Evolutionary conservation across 192 early-diverging fungal genomes (phyloP).

Genomic region (Backusella liffmaniae): DNA sequence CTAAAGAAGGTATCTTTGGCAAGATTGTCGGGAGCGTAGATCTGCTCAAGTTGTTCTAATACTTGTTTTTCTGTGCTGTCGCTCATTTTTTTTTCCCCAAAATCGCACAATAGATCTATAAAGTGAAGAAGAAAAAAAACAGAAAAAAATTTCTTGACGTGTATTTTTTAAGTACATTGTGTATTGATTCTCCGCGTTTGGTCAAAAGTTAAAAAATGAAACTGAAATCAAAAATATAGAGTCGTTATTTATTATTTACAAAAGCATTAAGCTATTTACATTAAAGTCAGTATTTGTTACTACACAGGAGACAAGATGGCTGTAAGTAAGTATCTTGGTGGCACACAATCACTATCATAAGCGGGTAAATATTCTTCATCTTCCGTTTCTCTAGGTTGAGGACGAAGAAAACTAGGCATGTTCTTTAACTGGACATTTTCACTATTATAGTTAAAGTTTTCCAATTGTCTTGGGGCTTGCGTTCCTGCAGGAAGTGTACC

Average conservation of each 20-base stretch:
- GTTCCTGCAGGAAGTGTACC: slow-evolving; percentile 8
- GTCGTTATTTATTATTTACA: background rate
- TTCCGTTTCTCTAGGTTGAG: background rate
- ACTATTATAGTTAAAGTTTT: background rate
- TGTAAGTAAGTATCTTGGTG: background rate
- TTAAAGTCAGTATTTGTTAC: background rate
- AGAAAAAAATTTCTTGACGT: background rate
- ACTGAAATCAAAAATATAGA: no score
- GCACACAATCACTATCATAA: background rate
- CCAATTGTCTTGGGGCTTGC: background rate
- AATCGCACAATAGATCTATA: background rate
- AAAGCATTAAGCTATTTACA: background rate
- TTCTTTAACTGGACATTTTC: background rate
- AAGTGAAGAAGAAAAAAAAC: background rate
- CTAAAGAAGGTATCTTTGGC: slow-evolving; percentile 32
- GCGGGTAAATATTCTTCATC: slow-evolving; percentile 3
- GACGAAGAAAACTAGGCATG: slow-evolving; percentile 1
- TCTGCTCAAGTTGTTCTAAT: slow-evolving; percentile 20
- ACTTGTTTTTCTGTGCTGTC: slow-evolving; percentile 9
- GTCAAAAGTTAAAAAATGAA: no score
- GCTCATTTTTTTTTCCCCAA: background rate
- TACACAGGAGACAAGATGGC: background rate
- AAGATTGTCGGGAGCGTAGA: slow-evolving; percentile 24
- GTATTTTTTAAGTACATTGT: background rate
- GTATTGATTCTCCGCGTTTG: background rate